Evolutionary conservation across 768 basidiomycete species (phyloP).

Genomic region (Cantharellus anzutake): DNA sequence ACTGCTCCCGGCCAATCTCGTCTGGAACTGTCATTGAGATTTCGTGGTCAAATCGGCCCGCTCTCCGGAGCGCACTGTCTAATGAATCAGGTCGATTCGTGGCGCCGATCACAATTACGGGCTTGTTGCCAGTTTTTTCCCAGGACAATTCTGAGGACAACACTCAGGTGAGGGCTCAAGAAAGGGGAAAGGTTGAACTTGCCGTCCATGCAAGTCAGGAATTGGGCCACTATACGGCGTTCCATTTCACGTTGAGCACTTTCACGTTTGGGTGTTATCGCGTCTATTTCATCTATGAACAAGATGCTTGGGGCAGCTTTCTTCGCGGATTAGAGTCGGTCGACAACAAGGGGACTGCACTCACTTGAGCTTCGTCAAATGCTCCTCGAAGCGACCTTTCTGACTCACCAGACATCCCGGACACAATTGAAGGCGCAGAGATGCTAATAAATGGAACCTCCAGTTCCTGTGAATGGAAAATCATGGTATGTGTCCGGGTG

Average conservation of each 20-base stretch:
- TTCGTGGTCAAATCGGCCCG: constrained; percentile 93
- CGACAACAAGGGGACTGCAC: constrained; percentile 9
- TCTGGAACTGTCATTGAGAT: constrained; percentile 96
- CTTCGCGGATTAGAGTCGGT: constrained; percentile 26
- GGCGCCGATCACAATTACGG: constrained; percentile 87
- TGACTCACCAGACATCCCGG: constrained; percentile 96
- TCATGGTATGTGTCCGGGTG: neutral
- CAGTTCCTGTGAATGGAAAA: constrained; percentile 42
- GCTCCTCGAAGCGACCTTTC: constrained; percentile 93
- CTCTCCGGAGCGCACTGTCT: constrained; percentile 80
- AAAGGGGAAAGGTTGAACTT: constrained; percentile 11
- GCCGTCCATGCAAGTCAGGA: constrained; percentile 99
- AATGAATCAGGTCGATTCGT: constrained; percentile 92
- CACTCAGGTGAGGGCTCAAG: neutral
- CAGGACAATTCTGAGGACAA: constrained; percentile 60
- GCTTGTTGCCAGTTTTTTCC: constrained; percentile 85
- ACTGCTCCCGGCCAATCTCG: constrained; percentile 80
- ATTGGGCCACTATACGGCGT: constrained; percentile 88
- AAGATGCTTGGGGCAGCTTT: constrained; percentile 71
- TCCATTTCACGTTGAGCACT: constrained; percentile 99
- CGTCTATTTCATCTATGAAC: constrained; percentile 96
- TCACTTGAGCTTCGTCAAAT: constrained; percentile 90
- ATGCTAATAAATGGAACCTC: constrained; percentile 84
- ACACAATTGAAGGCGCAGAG: constrained; percentile 89
- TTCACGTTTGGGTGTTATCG: constrained; percentile 93